These are phyloP conservation scores for Eruca vesicaria DNA, from an alignment of 441 rosid genomes.

Conservation along the genomic window DNA sequence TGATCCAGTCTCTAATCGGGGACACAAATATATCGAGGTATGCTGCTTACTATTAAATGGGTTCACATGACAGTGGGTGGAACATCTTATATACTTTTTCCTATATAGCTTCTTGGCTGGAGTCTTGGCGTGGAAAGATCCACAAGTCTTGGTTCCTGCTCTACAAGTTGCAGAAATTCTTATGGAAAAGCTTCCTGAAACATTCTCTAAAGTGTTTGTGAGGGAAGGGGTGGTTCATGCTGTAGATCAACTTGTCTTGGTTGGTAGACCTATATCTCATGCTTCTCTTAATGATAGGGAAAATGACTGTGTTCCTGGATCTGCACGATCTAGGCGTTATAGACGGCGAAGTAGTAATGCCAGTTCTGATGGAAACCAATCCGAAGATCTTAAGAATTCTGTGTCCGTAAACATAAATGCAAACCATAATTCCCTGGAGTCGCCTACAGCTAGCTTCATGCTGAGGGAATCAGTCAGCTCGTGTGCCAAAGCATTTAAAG, in stretches of 20 bases:
- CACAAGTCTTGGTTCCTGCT: conserved; percentile 97
- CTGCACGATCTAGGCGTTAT: conserved; percentile 90
- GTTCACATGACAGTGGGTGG: conserved; percentile 6
- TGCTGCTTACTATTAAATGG: conserved; percentile 1
- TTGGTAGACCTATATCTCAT: conserved; percentile 59
- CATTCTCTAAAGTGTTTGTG: conserved; percentile 94
- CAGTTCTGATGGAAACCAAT: conserved; percentile 63
- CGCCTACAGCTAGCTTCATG: conserved; percentile 67
- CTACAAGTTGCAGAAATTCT: conserved; percentile 97
- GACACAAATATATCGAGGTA: conserved; percentile 97
- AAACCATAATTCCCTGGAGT: conserved; percentile 65
- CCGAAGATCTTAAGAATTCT: conserved; percentile 67
- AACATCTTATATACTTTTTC: conserved; percentile 17
- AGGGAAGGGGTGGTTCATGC: conserved; percentile 99
- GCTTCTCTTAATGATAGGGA: conserved; percentile 70
- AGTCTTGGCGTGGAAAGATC: conserved; percentile 99
- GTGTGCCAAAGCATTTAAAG: conserved; percentile 90
- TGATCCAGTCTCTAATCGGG: conserved; percentile 84
- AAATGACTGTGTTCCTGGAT: conserved; percentile 66
- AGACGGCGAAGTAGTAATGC: conserved; percentile 76
- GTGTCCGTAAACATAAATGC: conserved; percentile 57
- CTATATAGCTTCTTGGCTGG: conserved; percentile 90
- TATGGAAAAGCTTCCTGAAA: conserved; percentile 98
- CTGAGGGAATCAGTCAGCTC: conserved; percentile 77
- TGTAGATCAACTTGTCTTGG: conserved; percentile 85